phyloP scores from a whole-genome alignment of 2,329 filamentous ascomycete genomes.

The Fusarium nelsonii region DNA sequence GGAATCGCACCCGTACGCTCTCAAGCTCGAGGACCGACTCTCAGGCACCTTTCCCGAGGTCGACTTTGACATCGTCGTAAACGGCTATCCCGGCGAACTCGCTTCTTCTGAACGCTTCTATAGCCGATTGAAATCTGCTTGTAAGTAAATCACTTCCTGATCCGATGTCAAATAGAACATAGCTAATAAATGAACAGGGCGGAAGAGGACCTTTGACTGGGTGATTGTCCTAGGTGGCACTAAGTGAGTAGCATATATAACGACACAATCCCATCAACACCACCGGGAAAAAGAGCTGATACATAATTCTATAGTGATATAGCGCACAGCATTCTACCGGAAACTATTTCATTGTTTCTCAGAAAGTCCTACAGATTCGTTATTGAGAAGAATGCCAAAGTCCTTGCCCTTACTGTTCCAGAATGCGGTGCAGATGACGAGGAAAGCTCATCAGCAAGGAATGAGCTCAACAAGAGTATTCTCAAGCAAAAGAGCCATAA shows the following conservation, averaged over 20 bases:
- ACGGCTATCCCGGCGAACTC: constrained; percentile 66
- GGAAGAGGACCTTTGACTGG: constrained; percentile 65
- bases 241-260: constrained; percentile 59
- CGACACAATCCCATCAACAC: background rate
- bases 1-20: constrained; percentile 65
- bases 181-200: constrained; percentile 34
- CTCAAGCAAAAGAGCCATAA: constrained; percentile 60
- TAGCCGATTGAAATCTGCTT: constrained; percentile 51
- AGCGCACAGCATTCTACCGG: constrained; percentile 53
- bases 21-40: constrained; percentile 61
- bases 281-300: constrained; percentile 1
- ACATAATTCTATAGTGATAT: constrained; percentile 60
- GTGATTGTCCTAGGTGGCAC: constrained; percentile 73
- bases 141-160: constrained; percentile 44
- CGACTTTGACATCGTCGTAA: constrained; percentile 60
- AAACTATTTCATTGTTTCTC: constrained; percentile 63
- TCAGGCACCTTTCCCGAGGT: constrained; percentile 59
- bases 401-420: constrained; percentile 73
- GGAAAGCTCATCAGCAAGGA: constrained; percentile 53
- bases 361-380: constrained; percentile 64
- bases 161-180: background rate
- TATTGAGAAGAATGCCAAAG: constrained; percentile 63
- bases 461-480: constrained; percentile 66
- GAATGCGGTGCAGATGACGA: constrained; percentile 57
- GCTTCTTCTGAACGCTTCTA: constrained; percentile 54